Evolutionary conservation across 768 basidiomycete genomes (phyloP).

Genomic region (Royoungia palumana): DNA sequence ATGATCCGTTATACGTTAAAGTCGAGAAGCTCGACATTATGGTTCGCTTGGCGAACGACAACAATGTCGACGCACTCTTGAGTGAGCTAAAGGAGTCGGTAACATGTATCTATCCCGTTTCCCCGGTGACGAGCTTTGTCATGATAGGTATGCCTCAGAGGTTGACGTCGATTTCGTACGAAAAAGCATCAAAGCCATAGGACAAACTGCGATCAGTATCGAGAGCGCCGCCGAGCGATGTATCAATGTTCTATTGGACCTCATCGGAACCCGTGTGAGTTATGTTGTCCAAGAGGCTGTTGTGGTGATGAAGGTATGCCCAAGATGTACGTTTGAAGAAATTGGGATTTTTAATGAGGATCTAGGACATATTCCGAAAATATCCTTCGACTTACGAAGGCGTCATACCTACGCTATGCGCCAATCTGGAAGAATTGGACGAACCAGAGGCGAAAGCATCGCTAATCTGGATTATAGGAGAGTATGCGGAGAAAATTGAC

Average conservation of each 20-base stretch:
- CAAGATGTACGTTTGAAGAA: background rate
- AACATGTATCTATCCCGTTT: background rate
- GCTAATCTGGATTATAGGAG: conserved; percentile 98
- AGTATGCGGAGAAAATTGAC: conserved; percentile 96
- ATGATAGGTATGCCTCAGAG: conserved; percentile 84
- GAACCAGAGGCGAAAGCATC: conserved; percentile 98
- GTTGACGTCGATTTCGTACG: conserved; percentile 98
- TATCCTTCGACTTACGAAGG: conserved; percentile 97
- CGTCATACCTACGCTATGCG: conserved; percentile 91
- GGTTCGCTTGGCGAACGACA: conserved; percentile 87
- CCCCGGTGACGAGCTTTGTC: conserved; percentile 3
- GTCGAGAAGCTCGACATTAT: conserved; percentile 98
- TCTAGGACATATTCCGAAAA: conserved; percentile 94
- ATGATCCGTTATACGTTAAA: conserved; percentile 98
- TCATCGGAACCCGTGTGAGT: conserved; percentile 90
- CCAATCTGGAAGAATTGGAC: conserved; percentile 93
- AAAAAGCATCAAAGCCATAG: conserved; percentile 91
- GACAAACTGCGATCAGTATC: conserved; percentile 94
- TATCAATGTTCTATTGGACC: conserved; percentile 88
- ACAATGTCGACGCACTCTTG: conserved; percentile 90
- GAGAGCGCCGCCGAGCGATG: conserved; percentile 91
- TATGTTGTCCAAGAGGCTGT: conserved; percentile 99
- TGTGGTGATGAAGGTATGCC: conserved; percentile 92
- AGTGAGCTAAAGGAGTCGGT: conserved; percentile 94
- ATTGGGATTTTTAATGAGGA: background rate